phyloP scores from a whole-genome alignment of 257 asterid genomes.

The Oldenlandia corymbosa region DNA sequence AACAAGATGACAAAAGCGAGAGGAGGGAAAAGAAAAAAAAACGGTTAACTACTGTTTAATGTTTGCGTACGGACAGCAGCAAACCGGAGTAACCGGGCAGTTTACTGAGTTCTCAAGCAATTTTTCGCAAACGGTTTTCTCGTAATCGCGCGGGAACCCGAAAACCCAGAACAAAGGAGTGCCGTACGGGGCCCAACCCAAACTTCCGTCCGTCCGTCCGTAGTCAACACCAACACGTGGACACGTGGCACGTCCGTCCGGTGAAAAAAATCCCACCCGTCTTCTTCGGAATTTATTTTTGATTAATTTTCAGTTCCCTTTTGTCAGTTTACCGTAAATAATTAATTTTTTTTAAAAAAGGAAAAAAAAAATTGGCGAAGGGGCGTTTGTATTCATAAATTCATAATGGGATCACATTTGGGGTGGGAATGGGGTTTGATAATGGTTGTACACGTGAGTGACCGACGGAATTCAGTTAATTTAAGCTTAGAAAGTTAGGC shows the following conservation, averaged over 20 bases:
- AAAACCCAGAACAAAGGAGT: slow-evolving; percentile 6
- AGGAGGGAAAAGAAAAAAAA: too few species aligned
- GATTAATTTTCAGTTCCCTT: too few species aligned
- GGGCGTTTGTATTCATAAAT: too few species aligned
- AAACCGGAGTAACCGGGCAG: slow-evolving; percentile 1
- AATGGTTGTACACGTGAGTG: slow-evolving; percentile 23
- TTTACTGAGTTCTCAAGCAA: slow-evolving; percentile 6
- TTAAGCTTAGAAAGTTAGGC: slow-evolving; percentile 4
- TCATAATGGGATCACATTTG: background rate
- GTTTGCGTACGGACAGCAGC: slow-evolving; percentile 12
- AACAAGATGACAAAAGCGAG: slow-evolving; percentile 1
- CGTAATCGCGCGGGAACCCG: background rate
- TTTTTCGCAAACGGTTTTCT: background rate
- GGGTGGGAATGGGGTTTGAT: background rate
- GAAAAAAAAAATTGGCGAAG: too few species aligned
- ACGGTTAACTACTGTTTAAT: too few species aligned
- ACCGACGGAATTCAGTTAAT: slow-evolving; percentile 13
- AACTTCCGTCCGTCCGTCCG: background rate
- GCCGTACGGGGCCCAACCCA: slow-evolving; percentile 16
- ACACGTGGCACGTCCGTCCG: slow-evolving; percentile 10
- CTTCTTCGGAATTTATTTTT: too few species aligned
- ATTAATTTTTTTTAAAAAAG: too few species aligned
- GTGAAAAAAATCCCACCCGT: background rate
- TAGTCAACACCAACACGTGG: slow-evolving; percentile 21
- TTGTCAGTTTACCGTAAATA: slow-evolving; percentile 5